Evolutionary conservation across 768 basidiomycete genomes (phyloP).

Genomic region (Mycena epipterygia): DNA sequence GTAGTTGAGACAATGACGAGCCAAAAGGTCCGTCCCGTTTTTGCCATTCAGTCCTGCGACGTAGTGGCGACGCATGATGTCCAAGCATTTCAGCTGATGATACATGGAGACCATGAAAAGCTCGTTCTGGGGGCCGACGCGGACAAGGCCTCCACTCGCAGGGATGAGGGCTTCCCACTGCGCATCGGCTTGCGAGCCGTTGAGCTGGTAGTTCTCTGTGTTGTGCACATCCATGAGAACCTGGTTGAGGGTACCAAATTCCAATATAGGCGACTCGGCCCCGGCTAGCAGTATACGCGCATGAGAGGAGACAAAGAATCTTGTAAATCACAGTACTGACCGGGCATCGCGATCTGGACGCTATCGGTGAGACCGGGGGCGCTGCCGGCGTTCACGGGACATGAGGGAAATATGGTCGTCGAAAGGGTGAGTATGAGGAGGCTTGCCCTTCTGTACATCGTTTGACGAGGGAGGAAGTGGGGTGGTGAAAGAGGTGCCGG

Average conservation of each 20-base stretch:
- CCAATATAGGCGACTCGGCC: background rate
- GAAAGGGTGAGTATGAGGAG: too few relatives aligned
- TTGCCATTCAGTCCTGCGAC: conserved; percentile 14
- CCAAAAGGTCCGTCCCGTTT: background rate
- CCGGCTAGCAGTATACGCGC: background rate
- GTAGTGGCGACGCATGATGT: conserved; percentile 41
- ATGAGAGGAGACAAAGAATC: background rate
- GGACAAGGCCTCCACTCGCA: conserved; percentile 35
- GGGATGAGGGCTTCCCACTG: too few relatives aligned
- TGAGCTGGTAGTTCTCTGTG: conserved; percentile 36
- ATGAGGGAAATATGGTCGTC: too few relatives aligned
- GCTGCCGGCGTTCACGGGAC: too few relatives aligned
- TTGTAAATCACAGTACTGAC: too few relatives aligned
- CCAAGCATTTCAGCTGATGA: conserved; percentile 54
- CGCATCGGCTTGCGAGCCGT: conserved; percentile 31
- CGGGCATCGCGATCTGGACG: too few relatives aligned
- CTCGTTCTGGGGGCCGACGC: conserved; percentile 43
- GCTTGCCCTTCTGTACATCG: too few relatives aligned
- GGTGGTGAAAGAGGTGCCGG: too few relatives aligned
- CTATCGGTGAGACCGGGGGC: too few relatives aligned
- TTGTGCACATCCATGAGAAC: conserved; percentile 43
- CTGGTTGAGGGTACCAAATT: conserved; percentile 41
- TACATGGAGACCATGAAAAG: conserved; percentile 51
- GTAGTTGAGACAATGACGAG: conserved; percentile 40
- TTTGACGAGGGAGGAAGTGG: too few relatives aligned